A percentile compares a stretch with the other conserved stretches of the same genome.
phyloP scores from a whole-genome alignment of 495 filamentous ascomycete genomes.

The Cercophora samala region DNA sequence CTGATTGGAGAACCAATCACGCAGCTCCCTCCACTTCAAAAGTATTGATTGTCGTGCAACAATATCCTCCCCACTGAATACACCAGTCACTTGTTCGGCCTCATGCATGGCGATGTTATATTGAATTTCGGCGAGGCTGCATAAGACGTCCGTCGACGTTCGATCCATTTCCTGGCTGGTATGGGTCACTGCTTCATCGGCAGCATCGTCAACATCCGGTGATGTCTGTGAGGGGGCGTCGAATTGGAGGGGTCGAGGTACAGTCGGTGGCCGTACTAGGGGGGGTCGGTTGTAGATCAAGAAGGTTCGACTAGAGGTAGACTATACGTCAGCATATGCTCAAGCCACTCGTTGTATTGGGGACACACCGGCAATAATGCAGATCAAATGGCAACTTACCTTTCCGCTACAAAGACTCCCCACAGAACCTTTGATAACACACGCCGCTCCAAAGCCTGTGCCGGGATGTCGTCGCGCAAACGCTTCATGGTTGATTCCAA shows the following conservation, averaged over 20 bases:
- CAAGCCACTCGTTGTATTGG: too few relatives aligned
- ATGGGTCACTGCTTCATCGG: neutral
- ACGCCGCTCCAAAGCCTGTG: neutral
- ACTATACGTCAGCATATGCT: neutral
- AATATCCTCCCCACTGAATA: neutral
- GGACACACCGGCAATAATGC: neutral
- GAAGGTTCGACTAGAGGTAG: neutral
- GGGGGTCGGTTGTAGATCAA: neutral
- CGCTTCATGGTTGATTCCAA: neutral
- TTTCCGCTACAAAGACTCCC: conserved; percentile 4
- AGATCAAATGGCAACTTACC: neutral
- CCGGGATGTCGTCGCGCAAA: neutral
- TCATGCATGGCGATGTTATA: neutral
- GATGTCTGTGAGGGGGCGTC: neutral
- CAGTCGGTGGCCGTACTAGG: neutral
- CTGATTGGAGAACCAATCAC: neutral
- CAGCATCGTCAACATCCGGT: neutral
- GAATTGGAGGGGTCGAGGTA: neutral
- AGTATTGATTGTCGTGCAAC: neutral
- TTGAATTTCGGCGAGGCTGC: neutral
- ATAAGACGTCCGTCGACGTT: neutral
- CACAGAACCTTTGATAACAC: neutral
- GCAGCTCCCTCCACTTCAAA: neutral
- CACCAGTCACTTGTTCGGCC: neutral
- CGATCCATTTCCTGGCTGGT: neutral